phyloP scores from a whole-genome alignment of 257 asterid genomes.

The Forsythia suspensa region DNA sequence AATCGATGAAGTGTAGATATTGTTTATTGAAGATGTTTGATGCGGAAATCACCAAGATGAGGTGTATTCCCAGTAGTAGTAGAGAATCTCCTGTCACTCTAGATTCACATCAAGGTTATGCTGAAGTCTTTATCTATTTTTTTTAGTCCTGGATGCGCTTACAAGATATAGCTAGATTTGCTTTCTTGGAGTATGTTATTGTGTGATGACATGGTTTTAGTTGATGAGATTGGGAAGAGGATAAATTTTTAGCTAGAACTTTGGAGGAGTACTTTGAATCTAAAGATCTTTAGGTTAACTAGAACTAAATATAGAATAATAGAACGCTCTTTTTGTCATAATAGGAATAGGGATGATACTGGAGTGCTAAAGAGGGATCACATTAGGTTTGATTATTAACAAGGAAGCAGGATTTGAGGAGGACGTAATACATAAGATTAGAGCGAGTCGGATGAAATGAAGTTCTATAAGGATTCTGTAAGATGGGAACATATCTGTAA shows the following conservation, averaged over 20 bases:
- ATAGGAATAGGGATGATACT: background rate
- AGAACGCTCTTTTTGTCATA: background rate
- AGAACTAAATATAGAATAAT: background rate
- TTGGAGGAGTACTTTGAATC: background rate
- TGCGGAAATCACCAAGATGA: background rate
- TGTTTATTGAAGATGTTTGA: background rate
- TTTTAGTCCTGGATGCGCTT: background rate
- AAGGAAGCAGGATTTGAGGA: background rate
- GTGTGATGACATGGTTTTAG: background rate
- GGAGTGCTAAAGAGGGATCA: background rate
- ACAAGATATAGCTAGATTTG: background rate
- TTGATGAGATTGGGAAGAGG: background rate
- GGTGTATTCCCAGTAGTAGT: background rate
- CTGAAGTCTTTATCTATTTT: background rate
- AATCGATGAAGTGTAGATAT: background rate
- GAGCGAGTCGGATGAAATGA: background rate
- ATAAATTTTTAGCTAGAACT: background rate
- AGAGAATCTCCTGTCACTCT: background rate
- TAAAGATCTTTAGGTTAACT: background rate
- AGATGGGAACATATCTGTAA: background rate
- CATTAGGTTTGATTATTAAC: background rate
- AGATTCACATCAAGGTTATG: background rate
- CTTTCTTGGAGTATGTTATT: background rate
- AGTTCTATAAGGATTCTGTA: background rate
- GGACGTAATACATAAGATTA: background rate